Evolutionary conservation across 2,329 filamentous ascomycete genomes (phyloP), one percentile per base, ranked within the genome.

Genomic region (Pseudomassariella vexata): DNA sequence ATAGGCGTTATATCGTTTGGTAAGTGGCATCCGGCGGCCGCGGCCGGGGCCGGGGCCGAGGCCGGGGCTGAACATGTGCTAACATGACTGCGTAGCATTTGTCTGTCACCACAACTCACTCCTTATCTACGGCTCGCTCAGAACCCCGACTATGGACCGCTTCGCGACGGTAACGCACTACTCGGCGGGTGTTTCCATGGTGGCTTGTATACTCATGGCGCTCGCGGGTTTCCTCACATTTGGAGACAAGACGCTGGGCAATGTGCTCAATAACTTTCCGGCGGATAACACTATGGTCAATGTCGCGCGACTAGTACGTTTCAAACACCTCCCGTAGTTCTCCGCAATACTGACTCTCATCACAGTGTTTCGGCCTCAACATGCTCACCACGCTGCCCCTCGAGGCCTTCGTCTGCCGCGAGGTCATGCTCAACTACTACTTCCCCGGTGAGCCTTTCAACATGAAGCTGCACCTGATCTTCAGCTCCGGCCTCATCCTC

Each of bases 1-100:
- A 88, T 98, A 49, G 92, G 92, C 19, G 90, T 98, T 12, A 98
- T 98, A 47, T 96, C 92, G 5, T 98, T 98, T 57, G 89, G 85
- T 92, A 68, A 28, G 73, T 27, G n/a, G n/a, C n/a, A n/a, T n/a
- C n/a, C n/a, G n/a, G n/a, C n/a, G n/a, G n/a, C n/a, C n/a, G n/a
- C n/a, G n/a, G n/a, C n/a, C n/a, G n/a, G n/a, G n/a, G n/a, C n/a
- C n/a, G n/a, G n/a, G n/a, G n/a, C n/a, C n/a, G n/a, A n/a, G n/a
- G n/a, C n/a, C n/a, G n/a, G n/a, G n/a, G n/a, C n/a, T n/a, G n/a
- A n/a, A n/a, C 19, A 18, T 8, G 27, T 37, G 39, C 61, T 68
- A 54, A 66, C 41, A 5, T 11, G 4, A 8, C 4, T 24, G 6
- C 6, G 9, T 30, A 73, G 77, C 77, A 30, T 82, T 82, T 41